Evolutionary conservation across 163 green algal genomes (phyloP).

Genomic region (Chlamydomonas reinhardtii): DNA sequence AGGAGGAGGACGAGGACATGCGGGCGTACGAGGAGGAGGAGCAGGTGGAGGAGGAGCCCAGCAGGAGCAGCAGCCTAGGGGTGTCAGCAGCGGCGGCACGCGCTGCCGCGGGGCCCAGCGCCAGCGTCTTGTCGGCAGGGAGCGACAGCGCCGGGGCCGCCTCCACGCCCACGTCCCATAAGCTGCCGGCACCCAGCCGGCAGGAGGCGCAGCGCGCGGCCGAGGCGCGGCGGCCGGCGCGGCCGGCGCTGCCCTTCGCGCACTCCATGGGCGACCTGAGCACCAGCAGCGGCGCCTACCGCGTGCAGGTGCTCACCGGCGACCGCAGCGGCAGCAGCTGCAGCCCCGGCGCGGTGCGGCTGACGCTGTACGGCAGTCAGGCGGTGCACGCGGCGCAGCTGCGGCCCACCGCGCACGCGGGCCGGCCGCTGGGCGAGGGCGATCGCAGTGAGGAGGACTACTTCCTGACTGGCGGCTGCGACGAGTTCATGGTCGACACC

Average conservation of each 20-base stretch:
- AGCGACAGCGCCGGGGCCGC: too few species aligned
- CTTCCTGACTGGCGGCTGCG: slow-evolving; percentile 14
- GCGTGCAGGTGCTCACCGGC: slow-evolving; percentile 34
- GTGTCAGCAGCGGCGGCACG: too few species aligned
- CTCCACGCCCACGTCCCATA: background rate
- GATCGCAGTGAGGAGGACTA: background rate
- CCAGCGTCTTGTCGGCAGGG: too few species aligned
- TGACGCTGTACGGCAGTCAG: slow-evolving; percentile 50
- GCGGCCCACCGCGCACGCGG: background rate
- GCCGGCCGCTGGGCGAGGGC: background rate
- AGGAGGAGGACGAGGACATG: background rate
- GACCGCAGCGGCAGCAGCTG: slow-evolving; percentile 15
- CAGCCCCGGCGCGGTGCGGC: slow-evolving; percentile 16
- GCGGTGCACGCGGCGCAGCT: slow-evolving; percentile 32
- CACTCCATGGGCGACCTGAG: slow-evolving; percentile 25
- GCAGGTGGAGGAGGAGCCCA: background rate
- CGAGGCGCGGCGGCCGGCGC: background rate
- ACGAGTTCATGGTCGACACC: slow-evolving; percentile 50
- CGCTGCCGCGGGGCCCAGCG: background rate
- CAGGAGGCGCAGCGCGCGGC: background rate
- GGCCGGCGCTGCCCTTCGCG: slow-evolving; percentile 26
- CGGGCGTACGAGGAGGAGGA: background rate
- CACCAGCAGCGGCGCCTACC: slow-evolving; percentile 45
- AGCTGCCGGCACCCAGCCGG: background rate
- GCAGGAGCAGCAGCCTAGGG: background rate